Evolutionary conservation across 352 stramenopile species (phyloP).

Genomic region (Saprolegnia parasitica): DNA sequence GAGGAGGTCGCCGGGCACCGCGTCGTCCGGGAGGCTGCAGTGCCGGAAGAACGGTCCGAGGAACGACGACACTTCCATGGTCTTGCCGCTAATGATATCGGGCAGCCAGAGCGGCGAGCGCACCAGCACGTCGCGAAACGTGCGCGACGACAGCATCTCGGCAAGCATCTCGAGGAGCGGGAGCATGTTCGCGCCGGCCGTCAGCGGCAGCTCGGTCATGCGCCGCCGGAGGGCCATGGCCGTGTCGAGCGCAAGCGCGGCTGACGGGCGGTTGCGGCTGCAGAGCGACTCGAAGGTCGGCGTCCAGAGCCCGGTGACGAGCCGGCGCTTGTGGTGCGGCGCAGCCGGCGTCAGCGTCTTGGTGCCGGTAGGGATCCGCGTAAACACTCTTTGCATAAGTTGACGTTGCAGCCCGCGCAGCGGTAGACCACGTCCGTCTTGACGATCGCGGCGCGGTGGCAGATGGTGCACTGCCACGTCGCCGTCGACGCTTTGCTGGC

Average conservation of each 20-base stretch:
- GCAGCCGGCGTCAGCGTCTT: neutral
- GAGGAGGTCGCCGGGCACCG: slow-evolving; percentile 12
- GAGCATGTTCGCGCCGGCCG: slow-evolving; percentile 5
- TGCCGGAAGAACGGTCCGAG: slow-evolving; percentile 60
- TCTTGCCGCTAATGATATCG: slow-evolving; percentile 38
- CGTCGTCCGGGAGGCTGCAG: slow-evolving; percentile 59
- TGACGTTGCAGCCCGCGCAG: slow-evolving; percentile 53
- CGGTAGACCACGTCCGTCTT: slow-evolving; percentile 39
- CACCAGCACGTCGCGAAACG: slow-evolving; percentile 6
- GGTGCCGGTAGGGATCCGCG: slow-evolving; percentile 50
- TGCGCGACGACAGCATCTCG: neutral
- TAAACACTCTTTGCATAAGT: slow-evolving; percentile 55
- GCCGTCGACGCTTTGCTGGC: neutral
- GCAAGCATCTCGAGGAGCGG: neutral
- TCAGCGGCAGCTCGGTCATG: slow-evolving; percentile 17
- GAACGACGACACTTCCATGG: slow-evolving; percentile 49
- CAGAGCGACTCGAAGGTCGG: slow-evolving; percentile 35
- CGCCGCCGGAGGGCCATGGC: neutral
- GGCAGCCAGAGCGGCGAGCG: slow-evolving; percentile 13
- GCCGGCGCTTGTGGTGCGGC: slow-evolving; percentile 15
- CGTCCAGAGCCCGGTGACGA: slow-evolving; percentile 38
- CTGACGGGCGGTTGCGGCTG: slow-evolving; percentile 15
- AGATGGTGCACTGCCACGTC: slow-evolving; percentile 15
- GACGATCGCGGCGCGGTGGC: slow-evolving; percentile 15
- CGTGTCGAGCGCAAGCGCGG: slow-evolving; percentile 11